Evolutionary conservation across 371 early-diverging fungal species (phyloP), one percentile per base, ranked within the genome.

Genomic region (Entomophthora muscae): DNA sequence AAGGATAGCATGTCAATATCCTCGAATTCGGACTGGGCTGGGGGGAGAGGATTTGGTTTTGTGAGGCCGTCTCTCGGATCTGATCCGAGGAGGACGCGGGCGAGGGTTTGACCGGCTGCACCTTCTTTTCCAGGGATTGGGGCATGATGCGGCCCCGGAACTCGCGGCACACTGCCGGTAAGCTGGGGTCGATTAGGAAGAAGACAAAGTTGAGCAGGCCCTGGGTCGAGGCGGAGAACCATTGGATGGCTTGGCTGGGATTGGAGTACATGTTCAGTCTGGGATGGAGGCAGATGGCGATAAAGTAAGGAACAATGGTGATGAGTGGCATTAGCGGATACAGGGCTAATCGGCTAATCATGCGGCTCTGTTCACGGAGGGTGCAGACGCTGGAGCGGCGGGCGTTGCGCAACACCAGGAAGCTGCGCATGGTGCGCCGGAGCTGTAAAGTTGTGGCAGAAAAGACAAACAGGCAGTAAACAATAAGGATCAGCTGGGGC

Each of bases 141-240:
- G 29, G 10, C 29, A 26, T 12, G 21, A 24, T 21, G 17, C 1
- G 21, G 21, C 12, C 7, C 1, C 31, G 12, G 31, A 57, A 21
- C 21, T 61, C 61, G 23, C 21, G 5, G 31, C 13, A 61, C 2
- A 62, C 21, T 27, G 51, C 53, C 1, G 62, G 62, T 42, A 62
- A 52, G 3, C 52, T 53, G 1, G 62, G 62, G 24, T 62, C 62
- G 26, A 62, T 52, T 29, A 62, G 17, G 53, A 62, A 62, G 62
- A 62, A 62, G 21, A 52, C n/a, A 27, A 62, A 62, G 53, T 62
- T 62, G 7, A 62, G 28, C 7, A 33, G 22, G 52, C 62, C 62
- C 42, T 62, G 62, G 27, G 28, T 28, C 7, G 62, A 33, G 24
- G 24, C 51, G 2, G 53, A n/a, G 28, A 62, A 62, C n/a, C 21